Base-by-base conservation (phyloP, 768 basidiomycete genomes). In the Termitomyces sp. region DNA sequence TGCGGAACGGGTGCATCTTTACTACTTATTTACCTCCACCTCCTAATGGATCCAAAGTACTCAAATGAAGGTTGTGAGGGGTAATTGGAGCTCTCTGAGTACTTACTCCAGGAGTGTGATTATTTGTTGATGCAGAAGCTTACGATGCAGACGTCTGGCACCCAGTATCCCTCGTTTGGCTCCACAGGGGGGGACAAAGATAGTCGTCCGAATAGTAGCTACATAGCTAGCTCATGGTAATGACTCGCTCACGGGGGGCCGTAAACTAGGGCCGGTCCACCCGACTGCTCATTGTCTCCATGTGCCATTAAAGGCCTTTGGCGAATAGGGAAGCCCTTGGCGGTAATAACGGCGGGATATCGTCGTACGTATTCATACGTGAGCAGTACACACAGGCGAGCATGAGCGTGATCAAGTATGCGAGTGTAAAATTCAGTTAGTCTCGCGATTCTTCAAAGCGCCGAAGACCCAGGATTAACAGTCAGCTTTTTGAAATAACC, bases 381-480 rank as follows among this genome's bases (percentile, higher is more conserved):
- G 31, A 15, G 35, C 32, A 15, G 12, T 42, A 2, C 23, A 16
- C 42, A n/a, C n/a, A n/a, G 22, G 42, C 23, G 33, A 53, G 38
- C 31, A 22, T 25, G 9, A 45, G 35, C 29, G 29, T 29, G 29
- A 29, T 29, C 29, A 29, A 29, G 29, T 9, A 29, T 32, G 29
- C 31, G 31, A 47, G 27, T 12, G 43, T 32, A 47, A 32, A 47
- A 13, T 39, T 29, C 9, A 29, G 6, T 53, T 39, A 39, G 29
- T 22, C 44, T 47, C 22, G 11, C 23, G 20, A 45, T 46, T 53
- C 52, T 39, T 47, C 12, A 20, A 11, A 16, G 38, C 23, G 39
- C 54, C 54, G 54, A 56, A 5, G 49, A 39, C 33, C 49, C 49
- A 56, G 54, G 54, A 50, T n/a, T 35, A 27, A 36, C 25, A 27